A percentile compares a stretch with the other conserved stretches of the same genome.
phyloP scores from a whole-genome alignment of 495 filamentous ascomycete species.

The Neurospora terricola region DNA sequence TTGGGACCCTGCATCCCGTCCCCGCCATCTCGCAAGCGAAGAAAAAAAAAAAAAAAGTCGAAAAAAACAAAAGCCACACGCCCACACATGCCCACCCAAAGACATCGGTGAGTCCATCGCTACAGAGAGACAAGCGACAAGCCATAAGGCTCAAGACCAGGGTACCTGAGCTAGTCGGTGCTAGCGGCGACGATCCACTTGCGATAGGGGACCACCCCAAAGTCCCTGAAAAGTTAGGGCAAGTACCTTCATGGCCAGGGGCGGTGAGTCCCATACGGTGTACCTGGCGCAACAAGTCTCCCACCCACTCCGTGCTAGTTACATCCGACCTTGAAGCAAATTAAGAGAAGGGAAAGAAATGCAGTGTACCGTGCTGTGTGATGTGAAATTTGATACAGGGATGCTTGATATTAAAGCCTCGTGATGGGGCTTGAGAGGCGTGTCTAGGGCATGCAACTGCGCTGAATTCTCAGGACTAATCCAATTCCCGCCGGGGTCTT shows the following conservation, averaged over 20 bases:
- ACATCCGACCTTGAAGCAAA: neutral
- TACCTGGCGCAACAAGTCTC: neutral
- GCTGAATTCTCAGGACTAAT: neutral
- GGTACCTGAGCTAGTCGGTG: neutral
- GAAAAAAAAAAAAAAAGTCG: neutral
- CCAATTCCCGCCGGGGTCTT: neutral
- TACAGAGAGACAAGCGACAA: neutral
- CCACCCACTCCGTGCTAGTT: neutral
- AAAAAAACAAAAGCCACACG: neutral
- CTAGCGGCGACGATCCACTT: neutral
- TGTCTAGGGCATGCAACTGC: neutral
- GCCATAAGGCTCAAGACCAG: neutral
- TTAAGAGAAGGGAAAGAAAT: neutral
- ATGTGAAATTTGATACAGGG: neutral
- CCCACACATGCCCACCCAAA: neutral
- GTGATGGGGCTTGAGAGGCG: neutral
- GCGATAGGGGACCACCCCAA: neutral
- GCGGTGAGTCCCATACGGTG: neutral
- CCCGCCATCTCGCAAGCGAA: neutral
- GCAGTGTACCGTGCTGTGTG: neutral
- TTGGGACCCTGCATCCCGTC: neutral
- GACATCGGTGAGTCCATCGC: neutral
- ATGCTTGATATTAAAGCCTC: neutral
- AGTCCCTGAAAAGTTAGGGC: neutral
- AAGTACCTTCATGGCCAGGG: neutral